Evolutionary conservation across 495 filamentous ascomycete species (phyloP).

Genomic region (Aspergillus panamensis): DNA sequence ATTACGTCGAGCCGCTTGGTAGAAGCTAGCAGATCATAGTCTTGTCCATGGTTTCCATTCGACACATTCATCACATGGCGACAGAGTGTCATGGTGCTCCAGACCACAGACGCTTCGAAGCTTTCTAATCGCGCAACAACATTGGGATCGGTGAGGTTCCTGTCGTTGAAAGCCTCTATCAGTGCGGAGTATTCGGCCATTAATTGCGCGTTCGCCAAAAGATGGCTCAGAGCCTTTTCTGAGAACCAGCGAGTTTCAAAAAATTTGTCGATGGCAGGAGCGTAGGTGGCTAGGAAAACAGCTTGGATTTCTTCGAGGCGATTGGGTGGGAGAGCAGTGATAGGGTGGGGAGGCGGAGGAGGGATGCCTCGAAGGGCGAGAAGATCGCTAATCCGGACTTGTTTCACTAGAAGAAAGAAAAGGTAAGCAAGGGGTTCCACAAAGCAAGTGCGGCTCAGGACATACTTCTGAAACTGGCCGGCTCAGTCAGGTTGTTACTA

Average conservation of each 20-base stretch:
- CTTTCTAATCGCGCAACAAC: conserved; percentile 52
- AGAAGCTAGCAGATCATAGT: conserved; percentile 57
- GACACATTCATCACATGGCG: conserved; percentile 41
- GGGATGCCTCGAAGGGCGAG: conserved; percentile 61
- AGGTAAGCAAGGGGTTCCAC: conserved; percentile 3
- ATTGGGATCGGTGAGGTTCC: conserved; percentile 38
- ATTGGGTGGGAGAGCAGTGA: conserved; percentile 49
- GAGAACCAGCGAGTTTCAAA: conserved; percentile 84
- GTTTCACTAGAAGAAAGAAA: conserved; percentile 51
- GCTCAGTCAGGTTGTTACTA: conserved; percentile 25
- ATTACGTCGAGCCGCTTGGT: conserved; percentile 69
- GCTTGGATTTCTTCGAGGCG: conserved; percentile 66
- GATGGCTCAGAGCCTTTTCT: conserved; percentile 45
- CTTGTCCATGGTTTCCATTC: conserved; percentile 36
- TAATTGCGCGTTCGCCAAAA: conserved; percentile 56
- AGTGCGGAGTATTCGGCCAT: conserved; percentile 62
- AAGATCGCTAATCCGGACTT: conserved; percentile 72
- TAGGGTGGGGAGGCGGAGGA: conserved; percentile 57
- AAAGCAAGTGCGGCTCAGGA: background rate
- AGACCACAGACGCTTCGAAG: conserved; percentile 69
- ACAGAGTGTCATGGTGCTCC: conserved; percentile 55
- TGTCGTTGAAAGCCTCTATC: conserved; percentile 48
- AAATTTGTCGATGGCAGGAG: conserved; percentile 70
- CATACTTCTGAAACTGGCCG: conserved; percentile 39
- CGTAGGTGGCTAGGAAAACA: conserved; percentile 73